Conservation (phyloP, 2,329 filamentous ascomycete species). For the Verticillium nonalfalfae region DNA sequence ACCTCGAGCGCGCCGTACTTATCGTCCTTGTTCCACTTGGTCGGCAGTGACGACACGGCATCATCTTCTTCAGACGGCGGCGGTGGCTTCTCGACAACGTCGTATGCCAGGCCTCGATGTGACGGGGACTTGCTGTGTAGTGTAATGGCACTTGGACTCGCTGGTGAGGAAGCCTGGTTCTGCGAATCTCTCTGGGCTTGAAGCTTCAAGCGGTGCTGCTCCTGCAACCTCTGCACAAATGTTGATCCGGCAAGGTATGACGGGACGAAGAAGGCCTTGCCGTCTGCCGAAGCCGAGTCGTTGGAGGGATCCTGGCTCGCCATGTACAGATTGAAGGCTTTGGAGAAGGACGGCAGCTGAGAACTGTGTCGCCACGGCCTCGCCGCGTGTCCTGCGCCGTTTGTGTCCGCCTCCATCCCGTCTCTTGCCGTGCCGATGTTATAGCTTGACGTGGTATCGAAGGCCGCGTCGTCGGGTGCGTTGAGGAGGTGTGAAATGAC, state of each 20-base stretch:
- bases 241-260: slow-evolving; percentile 75
- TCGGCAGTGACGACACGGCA: slow-evolving; percentile 62
- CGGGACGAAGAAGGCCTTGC: slow-evolving; percentile 65
- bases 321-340: slow-evolving; percentile 46
- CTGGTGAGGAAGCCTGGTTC: slow-evolving; percentile 34
- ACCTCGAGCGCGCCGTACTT: slow-evolving; percentile 71
- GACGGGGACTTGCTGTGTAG: slow-evolving; percentile 50
- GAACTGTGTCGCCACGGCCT: slow-evolving; percentile 10
- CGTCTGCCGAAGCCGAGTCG: slow-evolving; percentile 16
- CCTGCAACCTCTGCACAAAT: slow-evolving; percentile 71
- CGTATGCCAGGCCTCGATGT: slow-evolving; percentile 75
- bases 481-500: slow-evolving; percentile 52
- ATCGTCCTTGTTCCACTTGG: slow-evolving; percentile 75
- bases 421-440: slow-evolving; percentile 9
- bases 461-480: slow-evolving; percentile 31
- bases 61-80: slow-evolving; percentile 54
- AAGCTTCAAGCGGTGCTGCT: slow-evolving; percentile 58
- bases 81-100: slow-evolving; percentile 68
- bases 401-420: slow-evolving; percentile 25
- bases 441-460: slow-evolving; percentile 22
- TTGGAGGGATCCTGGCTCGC: slow-evolving; percentile 18
- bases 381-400: slow-evolving; percentile 15
- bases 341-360: slow-evolving; percentile 40
- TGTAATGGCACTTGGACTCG: slow-evolving; percentile 41
- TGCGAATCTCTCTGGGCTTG: slow-evolving; percentile 42